Percentiles rank a stretch among this genome's conserved stretches.
phyloP scores from a whole-genome alignment of 2,329 filamentous ascomycete species.

The Ceratocystis albifundus region DNA sequence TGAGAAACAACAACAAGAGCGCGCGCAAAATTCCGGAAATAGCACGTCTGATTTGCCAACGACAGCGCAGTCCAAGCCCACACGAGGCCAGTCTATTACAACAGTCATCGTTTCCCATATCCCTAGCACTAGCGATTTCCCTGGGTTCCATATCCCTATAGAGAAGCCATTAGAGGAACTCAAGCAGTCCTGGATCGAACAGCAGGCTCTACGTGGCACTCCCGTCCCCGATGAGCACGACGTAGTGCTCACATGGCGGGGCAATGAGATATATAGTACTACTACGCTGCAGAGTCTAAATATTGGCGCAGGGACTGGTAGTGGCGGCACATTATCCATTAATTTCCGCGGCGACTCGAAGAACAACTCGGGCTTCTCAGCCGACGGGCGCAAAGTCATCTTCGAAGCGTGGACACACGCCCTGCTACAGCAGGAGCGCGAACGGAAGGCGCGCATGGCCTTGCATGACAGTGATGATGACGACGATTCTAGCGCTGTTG shows the following conservation, averaged over 20 bases:
- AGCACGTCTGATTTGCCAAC: neutral
- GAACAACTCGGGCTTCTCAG: slow-evolving; percentile 36
- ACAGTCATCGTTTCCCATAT: slow-evolving; percentile 43
- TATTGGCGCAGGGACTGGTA: slow-evolving; percentile 35
- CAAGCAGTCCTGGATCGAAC: slow-evolving; percentile 55
- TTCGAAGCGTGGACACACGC: slow-evolving; percentile 68
- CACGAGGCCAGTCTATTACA: neutral
- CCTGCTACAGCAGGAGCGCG: slow-evolving; percentile 41
- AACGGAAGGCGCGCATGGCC: slow-evolving; percentile 28
- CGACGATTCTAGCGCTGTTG: slow-evolving; percentile 2
- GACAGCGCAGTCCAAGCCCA: neutral
- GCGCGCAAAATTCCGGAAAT: neutral
- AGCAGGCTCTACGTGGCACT: slow-evolving; percentile 41
- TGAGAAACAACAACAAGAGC: neutral
- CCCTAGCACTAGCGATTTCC: slow-evolving; percentile 35
- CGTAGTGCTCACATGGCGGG: slow-evolving; percentile 70
- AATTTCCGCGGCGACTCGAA: slow-evolving; percentile 30
- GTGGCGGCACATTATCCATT: slow-evolving; percentile 30
- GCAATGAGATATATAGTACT: slow-evolving; percentile 59
- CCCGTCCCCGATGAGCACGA: slow-evolving; percentile 36
- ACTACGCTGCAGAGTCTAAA: slow-evolving; percentile 61
- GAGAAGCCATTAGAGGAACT: slow-evolving; percentile 32
- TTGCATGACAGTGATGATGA: neutral
- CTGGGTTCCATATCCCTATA: slow-evolving; percentile 12
- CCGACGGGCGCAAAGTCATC: slow-evolving; percentile 50